Evolutionary conservation across 192 early-diverging fungal species (phyloP), one percentile per base, ranked within the genome.

Genomic region (Gonapodya sp.): DNA sequence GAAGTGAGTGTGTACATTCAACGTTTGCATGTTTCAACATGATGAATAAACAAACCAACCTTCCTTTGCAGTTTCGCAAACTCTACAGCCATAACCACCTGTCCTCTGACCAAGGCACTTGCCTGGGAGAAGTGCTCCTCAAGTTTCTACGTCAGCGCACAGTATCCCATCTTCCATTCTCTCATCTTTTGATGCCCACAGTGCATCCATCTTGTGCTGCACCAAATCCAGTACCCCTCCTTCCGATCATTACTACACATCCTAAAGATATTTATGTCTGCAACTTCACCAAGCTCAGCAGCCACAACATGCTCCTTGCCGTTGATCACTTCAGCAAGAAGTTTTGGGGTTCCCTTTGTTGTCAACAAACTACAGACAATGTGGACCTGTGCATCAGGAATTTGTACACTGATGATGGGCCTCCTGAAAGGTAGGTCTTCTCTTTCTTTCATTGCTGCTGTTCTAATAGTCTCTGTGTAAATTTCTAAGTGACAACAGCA

Each of bases 231-330:
- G 46, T 64, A 8, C 46, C 46, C 46, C 46, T 64, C 46, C 46
- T 64, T 64, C 46, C 46, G 24, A 64, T 64, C 46, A 64, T 64
- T 64, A 64, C 46, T 64, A 64, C 46, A 64, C 46, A 64, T 64
- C 46, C 46, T 64, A 64, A 24, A 64, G 46, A 64, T 8, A 64
- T 64, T 64, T 64, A 64, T 24, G 24, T 64, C 46, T 64, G 24
- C 46, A 64, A 64, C 46, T 64, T 64, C 46, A 64, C 46, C 46
- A 64, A 64, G 8, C 46, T 64, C 46, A 64, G 46, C 46, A 64
- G 46, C 46, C 46, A 16, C 24, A 64, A 64, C 46, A 64, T 64
- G 46, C 46, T 64, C 46, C 46, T 64, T 24, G 46, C 46, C 46
- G 24, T 64, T 64, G 24, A 64, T 64, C 46, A 64, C 46, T 64